These are phyloP conservation scores for Blastobotrys terrestris DNA, from an alignment of 805 yeast species.

Conservation along the genomic window DNA sequence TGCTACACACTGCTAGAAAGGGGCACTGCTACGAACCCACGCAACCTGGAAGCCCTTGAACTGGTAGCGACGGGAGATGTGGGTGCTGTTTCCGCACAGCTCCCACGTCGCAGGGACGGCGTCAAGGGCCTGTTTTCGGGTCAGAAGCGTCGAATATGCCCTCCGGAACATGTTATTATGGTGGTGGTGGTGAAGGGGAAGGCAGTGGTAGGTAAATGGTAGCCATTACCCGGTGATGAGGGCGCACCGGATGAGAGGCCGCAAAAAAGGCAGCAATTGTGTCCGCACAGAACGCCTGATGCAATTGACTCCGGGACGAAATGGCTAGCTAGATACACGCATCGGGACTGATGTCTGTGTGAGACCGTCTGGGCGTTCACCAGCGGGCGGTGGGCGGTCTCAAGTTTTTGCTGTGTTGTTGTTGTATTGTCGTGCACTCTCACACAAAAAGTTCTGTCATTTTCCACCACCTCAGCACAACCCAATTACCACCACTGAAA, in stretches of 20 bases:
- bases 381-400: neutral
- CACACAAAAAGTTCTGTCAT: neutral
- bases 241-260: too few relatives aligned
- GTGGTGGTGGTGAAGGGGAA: neutral
- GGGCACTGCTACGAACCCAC: neutral
- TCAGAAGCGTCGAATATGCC: neutral
- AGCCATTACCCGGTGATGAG: neutral
- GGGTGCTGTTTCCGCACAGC: neutral
- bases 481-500: neutral
- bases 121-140: neutral
- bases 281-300: too few relatives aligned
- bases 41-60: neutral
- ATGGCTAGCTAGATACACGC: too few relatives aligned
- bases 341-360: too few relatives aligned
- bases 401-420: neutral
- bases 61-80: neutral
- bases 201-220: too few relatives aligned
- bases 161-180: neutral
- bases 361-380: neutral
- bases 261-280: too few relatives aligned
- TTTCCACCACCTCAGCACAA: neutral
- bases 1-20: too few relatives aligned
- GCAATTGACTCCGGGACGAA: too few relatives aligned
- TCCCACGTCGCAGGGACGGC: neutral
- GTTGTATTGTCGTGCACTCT: neutral